Base-by-base conservation (phyloP, 2,329 filamentous ascomycete genomes). In the Penicillium sp. region DNA sequence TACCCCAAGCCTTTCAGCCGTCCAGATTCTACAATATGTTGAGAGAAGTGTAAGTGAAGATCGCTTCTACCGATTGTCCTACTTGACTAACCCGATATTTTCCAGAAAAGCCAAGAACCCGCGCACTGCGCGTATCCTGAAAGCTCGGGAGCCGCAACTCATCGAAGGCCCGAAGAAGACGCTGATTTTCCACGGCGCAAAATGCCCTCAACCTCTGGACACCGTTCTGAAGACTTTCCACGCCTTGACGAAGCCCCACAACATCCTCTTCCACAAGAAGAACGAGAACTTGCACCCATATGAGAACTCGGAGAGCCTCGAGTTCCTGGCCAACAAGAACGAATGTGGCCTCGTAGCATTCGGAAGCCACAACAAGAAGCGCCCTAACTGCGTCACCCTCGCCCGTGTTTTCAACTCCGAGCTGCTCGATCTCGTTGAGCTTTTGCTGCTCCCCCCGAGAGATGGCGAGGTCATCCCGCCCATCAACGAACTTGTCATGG, bases 311-410 rank as follows among this genome's bases (percentile, higher is more conserved):
- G 81, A 88, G 27, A 93, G 89, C 49, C 84, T 97, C 63, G 91
- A 97, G 77, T 99, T 99, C 80, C 92, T 99, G 80, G 88, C 89
- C 59, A 87, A 92, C 71, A 99, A 97, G 81, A 99, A 99, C 77
- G 94, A 99, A 74, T 87, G 90, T 68, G 89, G 87, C 43, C 80
- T 97, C 45, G 83, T 97, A 62, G 83, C 94, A 62, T 96, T 96
- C 67, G 92, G 88, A 49, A 87, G 85, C 72, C 89, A 88, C 75
- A 91, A 84, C 74, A 99, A 97, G 83, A 99, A 97, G 83, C 84
- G 94, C n/a, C 92, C 92, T 5, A 92, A 99, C 75, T 88, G 87
- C 59, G 74, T 99, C 66, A 97, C 92, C 0, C 76, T 97, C 43
- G 81, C 88, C 39, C 86, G 94, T 59, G 90, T 89, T 42, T 97